phyloP scores from a whole-genome alignment of 1,284 basidiomycete species.

The Ceratobasidium theobromae region DNA sequence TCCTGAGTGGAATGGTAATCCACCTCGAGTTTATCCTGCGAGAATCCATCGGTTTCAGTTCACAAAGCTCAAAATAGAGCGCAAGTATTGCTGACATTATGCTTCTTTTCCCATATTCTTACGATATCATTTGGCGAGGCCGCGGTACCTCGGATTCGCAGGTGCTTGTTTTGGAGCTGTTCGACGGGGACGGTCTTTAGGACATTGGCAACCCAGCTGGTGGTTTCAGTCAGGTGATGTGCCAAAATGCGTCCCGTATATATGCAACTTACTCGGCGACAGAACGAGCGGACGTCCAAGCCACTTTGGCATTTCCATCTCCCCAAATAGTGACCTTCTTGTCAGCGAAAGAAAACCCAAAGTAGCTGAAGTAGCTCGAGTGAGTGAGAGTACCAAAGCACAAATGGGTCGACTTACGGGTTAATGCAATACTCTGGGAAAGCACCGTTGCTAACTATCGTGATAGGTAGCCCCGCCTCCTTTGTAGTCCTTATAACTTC shows the following conservation, averaged over 20 bases:
- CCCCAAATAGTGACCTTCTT: slow-evolving; percentile 9
- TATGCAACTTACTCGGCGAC: neutral
- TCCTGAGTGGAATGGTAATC: neutral
- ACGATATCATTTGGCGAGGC: neutral
- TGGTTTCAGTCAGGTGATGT: neutral
- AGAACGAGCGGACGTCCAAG: neutral
- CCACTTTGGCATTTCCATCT: neutral
- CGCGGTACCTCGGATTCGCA: neutral
- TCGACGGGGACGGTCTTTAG: neutral
- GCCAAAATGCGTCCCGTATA: neutral
- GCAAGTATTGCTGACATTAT: neutral
- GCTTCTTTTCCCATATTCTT: neutral
- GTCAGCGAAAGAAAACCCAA: neutral
- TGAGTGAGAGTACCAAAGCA: too few relatives aligned
- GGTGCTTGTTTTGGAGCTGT: neutral
- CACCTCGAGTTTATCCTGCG: neutral
- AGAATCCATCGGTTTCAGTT: neutral
- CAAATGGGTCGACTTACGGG: neutral
- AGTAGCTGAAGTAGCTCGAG: too few relatives aligned
- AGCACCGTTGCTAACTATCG: neutral
- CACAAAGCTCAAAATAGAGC: neutral
- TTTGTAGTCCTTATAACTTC: neutral
- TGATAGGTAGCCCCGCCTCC: neutral
- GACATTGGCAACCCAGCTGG: slow-evolving; percentile 4
- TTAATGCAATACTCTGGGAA: neutral